Conservation (phyloP, 371 early-diverging fungal species). For the Massospora cicadina region DNA sequence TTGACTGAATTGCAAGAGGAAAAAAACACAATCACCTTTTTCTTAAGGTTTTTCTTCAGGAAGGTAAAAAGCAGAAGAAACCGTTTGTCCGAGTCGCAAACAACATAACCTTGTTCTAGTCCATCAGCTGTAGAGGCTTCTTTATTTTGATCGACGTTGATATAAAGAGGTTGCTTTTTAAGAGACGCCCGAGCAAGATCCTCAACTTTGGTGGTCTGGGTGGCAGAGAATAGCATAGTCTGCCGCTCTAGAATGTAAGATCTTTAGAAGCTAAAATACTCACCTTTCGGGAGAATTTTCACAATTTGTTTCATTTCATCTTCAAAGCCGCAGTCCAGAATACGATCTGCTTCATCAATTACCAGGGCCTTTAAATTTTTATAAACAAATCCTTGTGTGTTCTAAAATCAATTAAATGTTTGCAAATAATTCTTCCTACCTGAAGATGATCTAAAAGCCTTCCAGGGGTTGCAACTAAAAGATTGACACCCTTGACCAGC, state of each 20-base stretch:
- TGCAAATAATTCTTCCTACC: constrained; percentile 12
- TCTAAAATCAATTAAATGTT: constrained; percentile 17
- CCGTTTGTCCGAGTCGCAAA: constrained; percentile 73
- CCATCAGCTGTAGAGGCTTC: constrained; percentile 84
- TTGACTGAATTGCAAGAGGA: constrained; percentile 89
- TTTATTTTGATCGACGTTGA: constrained; percentile 87
- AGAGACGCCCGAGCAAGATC: constrained; percentile 91
- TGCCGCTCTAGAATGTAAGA: constrained; percentile 44
- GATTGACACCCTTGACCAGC: constrained; percentile 79
- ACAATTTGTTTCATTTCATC: constrained; percentile 96
- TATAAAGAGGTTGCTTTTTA: constrained; percentile 80
- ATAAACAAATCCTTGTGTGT: constrained; percentile 80
- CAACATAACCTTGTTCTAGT: constrained; percentile 91
- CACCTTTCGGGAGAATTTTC: constrained; percentile 60
- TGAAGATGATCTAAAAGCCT: constrained; percentile 92
- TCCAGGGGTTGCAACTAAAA: constrained; percentile 96
- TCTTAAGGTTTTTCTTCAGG: constrained; percentile 81
- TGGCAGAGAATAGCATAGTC: constrained; percentile 96
- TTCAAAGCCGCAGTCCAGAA: constrained; percentile 95
- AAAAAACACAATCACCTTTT: constrained; percentile 94
- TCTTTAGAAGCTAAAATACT: constrained; percentile 3
- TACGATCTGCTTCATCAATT: constrained; percentile 98
- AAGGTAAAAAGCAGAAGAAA: constrained; percentile 85
- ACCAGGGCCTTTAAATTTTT: constrained; percentile 80
- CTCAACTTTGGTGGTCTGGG: constrained; percentile 93